Conservation (phyloP, 768 basidiomycete species). For the Boletus sp. region DNA sequence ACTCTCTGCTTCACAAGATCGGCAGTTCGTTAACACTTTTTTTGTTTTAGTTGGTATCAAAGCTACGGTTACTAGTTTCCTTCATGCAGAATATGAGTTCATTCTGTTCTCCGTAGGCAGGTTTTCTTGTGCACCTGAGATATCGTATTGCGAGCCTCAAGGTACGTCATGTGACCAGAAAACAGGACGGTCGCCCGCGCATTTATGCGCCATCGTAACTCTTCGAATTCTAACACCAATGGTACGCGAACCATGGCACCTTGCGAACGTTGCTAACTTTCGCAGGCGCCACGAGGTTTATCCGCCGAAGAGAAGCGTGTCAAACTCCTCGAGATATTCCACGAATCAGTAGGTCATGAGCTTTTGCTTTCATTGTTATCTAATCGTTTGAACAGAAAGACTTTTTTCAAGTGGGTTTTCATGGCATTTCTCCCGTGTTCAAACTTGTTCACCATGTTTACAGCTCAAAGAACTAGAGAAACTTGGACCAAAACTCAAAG, state of each 20-base stretch:
- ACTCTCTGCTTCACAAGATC: constrained; percentile 9
- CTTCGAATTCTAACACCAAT: constrained; percentile 9
- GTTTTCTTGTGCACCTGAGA: neutral
- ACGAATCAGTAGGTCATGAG: constrained; percentile 63
- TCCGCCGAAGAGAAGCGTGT: constrained; percentile 88
- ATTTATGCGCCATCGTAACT: neutral
- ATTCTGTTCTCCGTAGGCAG: constrained; percentile 6
- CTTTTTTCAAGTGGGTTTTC: constrained; percentile 60
- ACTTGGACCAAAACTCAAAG: constrained; percentile 82
- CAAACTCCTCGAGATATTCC: constrained; percentile 88
- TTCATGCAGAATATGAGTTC: constrained; percentile 26
- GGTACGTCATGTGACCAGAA: constrained; percentile 27
- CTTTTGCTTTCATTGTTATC: neutral
- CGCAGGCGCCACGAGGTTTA: constrained; percentile 75
- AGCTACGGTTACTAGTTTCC: constrained; percentile 13
- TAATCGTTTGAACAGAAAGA: constrained; percentile 54
- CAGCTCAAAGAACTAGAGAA: constrained; percentile 93
- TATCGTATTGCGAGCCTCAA: neutral
- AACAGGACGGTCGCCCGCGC: neutral
- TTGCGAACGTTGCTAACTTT: neutral
- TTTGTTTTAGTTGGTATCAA: constrained; percentile 23
- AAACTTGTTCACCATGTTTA: neutral
- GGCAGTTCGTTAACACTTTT: constrained; percentile 12
- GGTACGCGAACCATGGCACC: constrained; percentile 10
- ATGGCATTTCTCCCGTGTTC: neutral